Conservation (phyloP, 1,284 basidiomycete species). For the Psilocybe mexicana region DNA sequence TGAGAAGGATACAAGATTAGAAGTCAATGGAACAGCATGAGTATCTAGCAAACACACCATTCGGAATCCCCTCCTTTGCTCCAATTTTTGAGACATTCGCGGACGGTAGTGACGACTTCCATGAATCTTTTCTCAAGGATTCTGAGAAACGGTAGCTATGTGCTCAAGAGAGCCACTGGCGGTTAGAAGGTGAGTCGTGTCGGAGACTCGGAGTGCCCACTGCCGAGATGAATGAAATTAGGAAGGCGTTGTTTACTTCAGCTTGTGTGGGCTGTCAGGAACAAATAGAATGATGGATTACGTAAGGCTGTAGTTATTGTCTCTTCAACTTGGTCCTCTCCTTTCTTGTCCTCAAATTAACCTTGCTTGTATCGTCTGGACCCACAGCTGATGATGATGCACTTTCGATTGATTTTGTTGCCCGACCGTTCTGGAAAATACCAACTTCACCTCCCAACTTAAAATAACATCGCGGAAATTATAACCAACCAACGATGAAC, state of each 20-base stretch:
- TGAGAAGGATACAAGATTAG: slow-evolving; percentile 11
- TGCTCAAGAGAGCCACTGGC: slow-evolving; percentile 4
- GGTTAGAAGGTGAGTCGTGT: slow-evolving; percentile 17
- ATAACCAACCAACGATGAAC: too few relatives aligned
- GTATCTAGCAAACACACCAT: slow-evolving; percentile 46
- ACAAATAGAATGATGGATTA: not conserved
- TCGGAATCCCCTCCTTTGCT: slow-evolving; percentile 55
- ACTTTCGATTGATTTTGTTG: too few relatives aligned
- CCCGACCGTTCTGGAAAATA: too few relatives aligned
- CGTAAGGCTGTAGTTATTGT: not conserved
- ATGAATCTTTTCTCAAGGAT: slow-evolving; percentile 30
- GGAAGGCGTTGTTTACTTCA: slow-evolving; percentile 16
- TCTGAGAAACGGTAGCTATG: slow-evolving; percentile 7
- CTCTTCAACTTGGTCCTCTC: not conserved
- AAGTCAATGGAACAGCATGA: slow-evolving; percentile 5
- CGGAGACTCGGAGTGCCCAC: not conserved
- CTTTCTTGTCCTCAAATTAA: not conserved
- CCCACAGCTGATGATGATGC: too few relatives aligned
- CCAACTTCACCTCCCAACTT: too few relatives aligned
- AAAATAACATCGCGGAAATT: too few relatives aligned
- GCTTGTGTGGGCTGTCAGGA: slow-evolving; percentile 8
- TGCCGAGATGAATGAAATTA: slow-evolving; percentile 2
- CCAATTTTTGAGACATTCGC: slow-evolving; percentile 53
- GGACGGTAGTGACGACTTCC: slow-evolving; percentile 53
- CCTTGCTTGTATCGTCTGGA: too few relatives aligned